These are phyloP conservation scores for Lachnellula suecica DNA, from an alignment of 2,329 filamentous ascomycete species.

Conservation along the genomic window DNA sequence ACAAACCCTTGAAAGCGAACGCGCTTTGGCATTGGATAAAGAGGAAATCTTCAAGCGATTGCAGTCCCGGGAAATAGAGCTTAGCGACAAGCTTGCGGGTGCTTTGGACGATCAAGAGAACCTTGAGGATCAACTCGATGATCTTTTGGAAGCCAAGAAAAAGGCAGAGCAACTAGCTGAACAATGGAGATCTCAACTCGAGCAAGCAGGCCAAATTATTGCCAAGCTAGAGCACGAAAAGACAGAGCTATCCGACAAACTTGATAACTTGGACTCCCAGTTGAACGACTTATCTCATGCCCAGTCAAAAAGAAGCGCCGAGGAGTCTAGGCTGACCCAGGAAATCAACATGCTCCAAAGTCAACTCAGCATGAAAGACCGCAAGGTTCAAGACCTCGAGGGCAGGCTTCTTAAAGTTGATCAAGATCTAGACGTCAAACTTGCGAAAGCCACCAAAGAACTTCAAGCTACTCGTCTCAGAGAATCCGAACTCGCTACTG, in stretches of 20 bases:
- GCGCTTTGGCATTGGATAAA: conserved; percentile 93
- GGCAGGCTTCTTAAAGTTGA: conserved; percentile 79
- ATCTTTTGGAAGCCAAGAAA: conserved; percentile 84
- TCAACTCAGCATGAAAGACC: conserved; percentile 83
- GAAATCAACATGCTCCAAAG: conserved; percentile 92
- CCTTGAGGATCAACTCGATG: conserved; percentile 90
- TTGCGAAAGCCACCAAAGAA: conserved; percentile 76
- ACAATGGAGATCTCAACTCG: conserved; percentile 75
- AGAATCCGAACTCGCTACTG: conserved; percentile 72
- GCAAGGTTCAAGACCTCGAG: conserved; percentile 86
- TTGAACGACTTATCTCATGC: conserved; percentile 69
- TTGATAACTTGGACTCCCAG: conserved; percentile 68
- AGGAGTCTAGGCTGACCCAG: conserved; percentile 74
- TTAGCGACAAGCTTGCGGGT: conserved; percentile 88
- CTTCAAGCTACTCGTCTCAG: conserved; percentile 71
- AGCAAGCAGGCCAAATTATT: conserved; percentile 89
- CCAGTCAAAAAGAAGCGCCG: conserved; percentile 71
- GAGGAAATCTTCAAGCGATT: conserved; percentile 99
- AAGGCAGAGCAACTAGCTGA: conserved; percentile 83
- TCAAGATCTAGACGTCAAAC: conserved; percentile 84
- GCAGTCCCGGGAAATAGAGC: conserved; percentile 84
- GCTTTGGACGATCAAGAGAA: conserved; percentile 93
- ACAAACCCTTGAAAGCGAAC: conserved; percentile 91
- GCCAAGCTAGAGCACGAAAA: conserved; percentile 85
- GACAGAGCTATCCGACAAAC: conserved; percentile 64